Evolutionary conservation across 805 yeast species (phyloP).

Genomic region (Komagataella kurtzmanii): DNA sequence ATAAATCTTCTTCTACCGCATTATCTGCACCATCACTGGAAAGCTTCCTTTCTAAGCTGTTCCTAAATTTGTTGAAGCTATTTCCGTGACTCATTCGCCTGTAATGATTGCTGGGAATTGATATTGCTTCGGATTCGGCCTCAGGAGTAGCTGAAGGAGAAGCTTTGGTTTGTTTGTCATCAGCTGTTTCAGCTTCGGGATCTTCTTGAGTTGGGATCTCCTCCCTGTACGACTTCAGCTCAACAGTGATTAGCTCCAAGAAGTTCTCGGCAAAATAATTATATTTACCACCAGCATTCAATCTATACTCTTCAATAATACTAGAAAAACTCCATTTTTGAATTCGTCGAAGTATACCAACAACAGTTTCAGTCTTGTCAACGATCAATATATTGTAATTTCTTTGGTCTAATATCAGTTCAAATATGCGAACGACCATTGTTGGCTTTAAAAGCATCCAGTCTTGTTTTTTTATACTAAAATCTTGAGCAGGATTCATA

Average conservation of each 20-base stretch:
- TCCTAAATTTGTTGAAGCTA: slow-evolving; percentile 2
- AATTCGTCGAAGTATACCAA: slow-evolving; percentile 69
- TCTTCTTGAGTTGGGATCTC: slow-evolving; percentile 6
- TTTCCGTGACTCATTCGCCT: slow-evolving; percentile 2
- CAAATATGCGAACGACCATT: slow-evolving; percentile 52
- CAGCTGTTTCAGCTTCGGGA: slow-evolving; percentile 1
- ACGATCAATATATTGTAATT: slow-evolving; percentile 58
- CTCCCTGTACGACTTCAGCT: slow-evolving; percentile 27
- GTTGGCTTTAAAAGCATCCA: slow-evolving; percentile 70
- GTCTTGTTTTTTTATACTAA: slow-evolving; percentile 18
- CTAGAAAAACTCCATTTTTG: slow-evolving; percentile 86
- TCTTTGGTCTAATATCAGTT: slow-evolving; percentile 43
- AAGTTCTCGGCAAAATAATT: slow-evolving; percentile 76
- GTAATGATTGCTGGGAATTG: background rate
- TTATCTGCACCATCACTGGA: background rate
- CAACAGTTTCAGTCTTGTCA: slow-evolving; percentile 67
- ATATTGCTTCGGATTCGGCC: background rate
- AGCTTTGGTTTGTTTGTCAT: background rate
- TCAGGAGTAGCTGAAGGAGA: background rate
- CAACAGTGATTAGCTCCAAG: slow-evolving; percentile 56
- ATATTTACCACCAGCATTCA: slow-evolving; percentile 57
- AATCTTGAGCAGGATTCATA: background rate
- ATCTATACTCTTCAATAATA: slow-evolving; percentile 72
- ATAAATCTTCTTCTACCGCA: slow-evolving; percentile 5
- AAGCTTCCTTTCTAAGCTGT: background rate